These are phyloP conservation scores for Wickerhamomyces canadensis DNA, from an alignment of 805 yeast genomes.

Conservation along the genomic window DNA sequence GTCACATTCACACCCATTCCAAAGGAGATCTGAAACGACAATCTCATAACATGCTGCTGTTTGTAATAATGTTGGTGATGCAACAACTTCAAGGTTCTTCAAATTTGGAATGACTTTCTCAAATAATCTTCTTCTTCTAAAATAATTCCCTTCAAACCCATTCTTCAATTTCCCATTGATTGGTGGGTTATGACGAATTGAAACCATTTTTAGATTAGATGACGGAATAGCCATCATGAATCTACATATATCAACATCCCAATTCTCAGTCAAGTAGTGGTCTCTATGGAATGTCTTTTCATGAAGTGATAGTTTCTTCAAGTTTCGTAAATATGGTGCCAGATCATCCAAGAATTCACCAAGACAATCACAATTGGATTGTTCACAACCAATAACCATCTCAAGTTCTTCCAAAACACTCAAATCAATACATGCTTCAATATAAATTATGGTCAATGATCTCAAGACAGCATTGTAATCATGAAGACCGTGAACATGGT, in stretches of 20 bases:
- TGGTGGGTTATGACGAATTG: constrained; percentile 57
- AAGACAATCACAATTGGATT: constrained; percentile 40
- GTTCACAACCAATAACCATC: constrained; percentile 49
- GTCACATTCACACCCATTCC: constrained; percentile 73
- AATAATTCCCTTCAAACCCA: constrained; percentile 71
- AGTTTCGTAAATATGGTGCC: constrained; percentile 26
- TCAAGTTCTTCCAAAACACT: constrained; percentile 37
- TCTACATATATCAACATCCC: constrained; percentile 45
- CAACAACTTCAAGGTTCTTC: constrained; percentile 35
- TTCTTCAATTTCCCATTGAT: constrained; percentile 50
- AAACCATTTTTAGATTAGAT: constrained; percentile 33
- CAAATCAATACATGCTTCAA: constrained; percentile 28
- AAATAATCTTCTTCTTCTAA: constrained; percentile 51
- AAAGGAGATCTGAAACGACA: constrained; percentile 58
- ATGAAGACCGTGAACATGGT: constrained; percentile 41
- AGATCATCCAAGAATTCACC: constrained; percentile 33
- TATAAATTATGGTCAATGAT: constrained; percentile 24
- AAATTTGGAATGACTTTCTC: constrained; percentile 42
- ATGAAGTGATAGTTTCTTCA: constrained; percentile 25
- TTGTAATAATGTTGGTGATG: constrained; percentile 56
- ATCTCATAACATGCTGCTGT: constrained; percentile 65
- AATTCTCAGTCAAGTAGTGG: constrained; percentile 46
- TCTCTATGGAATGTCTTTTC: constrained; percentile 33
- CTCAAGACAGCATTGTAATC: constrained; percentile 33
- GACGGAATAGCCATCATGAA: constrained; percentile 33